Base-by-base conservation (phyloP, 1,139 yeast species). In the Hansenula sp. region DNA sequence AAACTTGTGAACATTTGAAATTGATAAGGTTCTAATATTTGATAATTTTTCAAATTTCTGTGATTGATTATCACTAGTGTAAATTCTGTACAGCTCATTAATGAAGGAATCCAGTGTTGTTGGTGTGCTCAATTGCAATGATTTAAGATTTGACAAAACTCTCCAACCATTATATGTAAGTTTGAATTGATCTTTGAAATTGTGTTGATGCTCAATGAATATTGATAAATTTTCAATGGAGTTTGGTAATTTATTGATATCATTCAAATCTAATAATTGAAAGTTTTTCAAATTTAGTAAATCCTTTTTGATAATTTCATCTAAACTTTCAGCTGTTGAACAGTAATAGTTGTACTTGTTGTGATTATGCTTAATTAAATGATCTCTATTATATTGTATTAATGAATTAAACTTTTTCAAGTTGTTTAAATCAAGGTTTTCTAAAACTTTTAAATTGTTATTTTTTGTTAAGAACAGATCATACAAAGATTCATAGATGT, bases 401-500 rank as follows among this genome's bases (percentile, higher is more conserved):
- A 56, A 44, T 0, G 59, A 47, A 20, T 52, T 48, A 43, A 55
- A 55, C 34, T 54, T 53, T 37, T 52, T 55, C 44, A 54, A 42
- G 39, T 57, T 56, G 37, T 39, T 44, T 32, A 45, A 42, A 36
- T 57, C 60, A 36, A 52, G 42, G 40, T 57, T 57, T 30, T 52
- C 52, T 27, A 56, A 40, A 4, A 37, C 37, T 11, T 42, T 39
- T 31, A 53, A 44, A 39, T 56, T 54, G 33, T 55, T 55, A 39
- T 55, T 47, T 21, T 45, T 48, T 0, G 51, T 51, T 29, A 57
- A 41, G 36, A 57, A 50, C 16, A 57, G 38, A 26, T 56, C 60
- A 36, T 56, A 56, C 6, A 57, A 32, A 0, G 56, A 45, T 16
- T 48, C 50, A 35, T 48, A 57, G 16, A 50, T 46, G 32, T 56